These are phyloP conservation scores for Ormosia emarginata DNA, from an alignment of 306 rosid genomes.

Conservation along the genomic window DNA sequence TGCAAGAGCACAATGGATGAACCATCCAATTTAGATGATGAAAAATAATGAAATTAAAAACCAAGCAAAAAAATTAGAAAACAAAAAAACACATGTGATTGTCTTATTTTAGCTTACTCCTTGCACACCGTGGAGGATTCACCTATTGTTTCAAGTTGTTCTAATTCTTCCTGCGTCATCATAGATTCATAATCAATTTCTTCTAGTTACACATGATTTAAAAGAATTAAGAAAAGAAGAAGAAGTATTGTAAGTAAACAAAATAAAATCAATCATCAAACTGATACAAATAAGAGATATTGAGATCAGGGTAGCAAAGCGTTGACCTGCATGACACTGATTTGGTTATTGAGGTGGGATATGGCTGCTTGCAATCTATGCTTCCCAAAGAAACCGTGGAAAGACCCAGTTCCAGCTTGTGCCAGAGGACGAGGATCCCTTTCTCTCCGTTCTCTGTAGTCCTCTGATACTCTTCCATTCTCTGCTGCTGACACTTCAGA, in stretches of 20 bases:
- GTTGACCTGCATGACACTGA: constrained; percentile 52
- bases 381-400: constrained; percentile 49
- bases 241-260: not conserved
- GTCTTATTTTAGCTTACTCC: constrained; percentile 39
- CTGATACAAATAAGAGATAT: not conserved
- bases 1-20: constrained; percentile 13
- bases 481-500: not conserved
- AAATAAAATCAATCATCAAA: not conserved
- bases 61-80: not conserved
- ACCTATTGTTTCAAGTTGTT: constrained; percentile 49
- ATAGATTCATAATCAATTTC: not conserved
- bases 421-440: not conserved
- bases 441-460: not conserved
- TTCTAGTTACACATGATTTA: not conserved
- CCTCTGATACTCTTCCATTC: not conserved
- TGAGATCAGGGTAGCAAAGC: not conserved
- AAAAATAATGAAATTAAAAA: not conserved
- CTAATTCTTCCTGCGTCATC: constrained; percentile 56
- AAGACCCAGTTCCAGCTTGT: constrained; percentile 10
- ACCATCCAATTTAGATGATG: not conserved
- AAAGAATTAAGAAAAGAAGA: not conserved
- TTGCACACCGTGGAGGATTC: constrained; percentile 58
- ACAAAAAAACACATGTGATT: not conserved
- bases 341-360: constrained; percentile 54
- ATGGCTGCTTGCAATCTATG: constrained; percentile 67